Conservation (phyloP, 345 rosid species). For the Hypericum androsaemum region DNA sequence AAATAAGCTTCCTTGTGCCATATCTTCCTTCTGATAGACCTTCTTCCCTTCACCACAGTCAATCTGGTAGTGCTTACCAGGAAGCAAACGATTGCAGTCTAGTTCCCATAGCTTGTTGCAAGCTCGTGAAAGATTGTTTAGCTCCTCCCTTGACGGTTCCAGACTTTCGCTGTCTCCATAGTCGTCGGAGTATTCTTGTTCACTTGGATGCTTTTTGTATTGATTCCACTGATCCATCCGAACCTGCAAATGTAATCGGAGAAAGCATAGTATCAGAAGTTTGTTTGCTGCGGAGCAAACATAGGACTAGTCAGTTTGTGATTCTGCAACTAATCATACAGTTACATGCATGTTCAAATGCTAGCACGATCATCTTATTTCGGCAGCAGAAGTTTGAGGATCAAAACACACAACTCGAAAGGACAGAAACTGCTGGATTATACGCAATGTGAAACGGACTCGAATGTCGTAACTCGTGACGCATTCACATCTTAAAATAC, state of each 20-base stretch:
- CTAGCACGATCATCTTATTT: too few species aligned
- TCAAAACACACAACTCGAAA: too few species aligned
- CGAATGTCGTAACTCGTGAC: background rate
- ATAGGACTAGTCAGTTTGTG: too few species aligned
- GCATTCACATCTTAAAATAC: constrained; percentile 14
- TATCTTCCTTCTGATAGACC: constrained; percentile 55
- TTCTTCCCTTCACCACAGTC: constrained; percentile 93
- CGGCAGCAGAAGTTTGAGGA: too few species aligned
- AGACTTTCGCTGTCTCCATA: constrained; percentile 29
- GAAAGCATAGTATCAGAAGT: too few species aligned
- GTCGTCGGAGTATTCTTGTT: constrained; percentile 65
- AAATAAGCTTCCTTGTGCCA: constrained; percentile 69
- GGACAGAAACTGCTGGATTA: too few species aligned
- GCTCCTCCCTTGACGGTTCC: constrained; percentile 62
- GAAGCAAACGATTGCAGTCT: constrained; percentile 61
- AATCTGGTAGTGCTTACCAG: constrained; percentile 73
- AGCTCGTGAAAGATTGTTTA: constrained; percentile 65
- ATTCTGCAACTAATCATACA: too few species aligned
- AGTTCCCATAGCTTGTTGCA: constrained; percentile 90
- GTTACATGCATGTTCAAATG: too few species aligned
- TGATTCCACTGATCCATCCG: constrained; percentile 66
- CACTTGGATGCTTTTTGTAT: constrained; percentile 53
- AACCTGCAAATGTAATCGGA: constrained; percentile 31
- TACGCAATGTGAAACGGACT: too few species aligned
- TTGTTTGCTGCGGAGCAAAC: too few species aligned